Conservation (phyloP, 2,329 filamentous ascomycete species). For the Nigrospora sphaerica region DNA sequence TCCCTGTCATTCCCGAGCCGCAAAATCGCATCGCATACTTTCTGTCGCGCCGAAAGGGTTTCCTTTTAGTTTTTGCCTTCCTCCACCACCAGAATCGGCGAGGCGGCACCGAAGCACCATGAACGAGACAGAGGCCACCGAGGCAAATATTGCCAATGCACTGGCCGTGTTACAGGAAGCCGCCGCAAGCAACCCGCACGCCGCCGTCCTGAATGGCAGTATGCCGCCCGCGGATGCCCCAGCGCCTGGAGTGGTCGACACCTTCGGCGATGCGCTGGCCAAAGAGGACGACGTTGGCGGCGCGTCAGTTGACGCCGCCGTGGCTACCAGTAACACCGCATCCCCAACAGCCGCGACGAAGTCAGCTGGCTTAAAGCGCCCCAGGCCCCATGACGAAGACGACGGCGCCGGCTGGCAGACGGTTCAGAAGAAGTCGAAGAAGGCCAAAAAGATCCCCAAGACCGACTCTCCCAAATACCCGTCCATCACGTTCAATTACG, state of each 20-base stretch:
- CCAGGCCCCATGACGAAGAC: constrained; percentile 37
- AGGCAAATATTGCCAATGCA: constrained; percentile 6
- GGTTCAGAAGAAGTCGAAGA: constrained; percentile 43
- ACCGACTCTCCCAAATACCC: constrained; percentile 51
- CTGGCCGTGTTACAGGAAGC: constrained; percentile 5
- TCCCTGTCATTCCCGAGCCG: no score
- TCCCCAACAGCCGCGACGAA: neutral
- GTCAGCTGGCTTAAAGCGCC: constrained; percentile 38
- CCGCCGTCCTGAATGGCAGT: constrained; percentile 3
- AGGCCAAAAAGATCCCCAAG: constrained; percentile 54
- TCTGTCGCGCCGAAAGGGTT: no score
- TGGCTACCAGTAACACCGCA: constrained; percentile 1
- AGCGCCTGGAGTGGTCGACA: no score
- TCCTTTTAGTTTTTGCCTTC: neutral
- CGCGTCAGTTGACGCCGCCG: neutral
- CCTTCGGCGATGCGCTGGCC: neutral
- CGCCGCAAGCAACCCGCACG: constrained; percentile 5
- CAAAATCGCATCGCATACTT: no score
- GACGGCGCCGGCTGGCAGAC: constrained; percentile 43
- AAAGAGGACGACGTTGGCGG: neutral
- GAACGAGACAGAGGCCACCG: constrained; percentile 3
- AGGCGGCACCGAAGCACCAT: neutral
- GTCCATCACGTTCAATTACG: constrained; percentile 48
- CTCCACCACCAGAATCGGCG: neutral
- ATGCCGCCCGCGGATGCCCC: neutral